Evolutionary conservation across 108 stramenopile genomes (phyloP), one percentile per base, ranked within the genome.

Genomic region (Bacterosira constricta): DNA sequence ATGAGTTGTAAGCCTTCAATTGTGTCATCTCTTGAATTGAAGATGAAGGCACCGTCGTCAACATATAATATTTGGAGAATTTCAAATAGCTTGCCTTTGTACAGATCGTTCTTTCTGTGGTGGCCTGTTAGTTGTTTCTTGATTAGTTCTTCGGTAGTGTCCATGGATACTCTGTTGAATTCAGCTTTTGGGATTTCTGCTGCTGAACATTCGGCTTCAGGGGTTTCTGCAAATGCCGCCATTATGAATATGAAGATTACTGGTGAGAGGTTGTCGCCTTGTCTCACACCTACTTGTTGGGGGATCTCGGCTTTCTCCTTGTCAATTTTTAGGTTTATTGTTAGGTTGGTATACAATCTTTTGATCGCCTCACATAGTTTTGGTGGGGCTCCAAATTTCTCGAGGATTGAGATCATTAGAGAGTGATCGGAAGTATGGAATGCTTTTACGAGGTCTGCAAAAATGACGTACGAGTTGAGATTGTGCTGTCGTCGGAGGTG

Each of bases 391-490:
- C 73, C 66, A 31, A 38, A 73, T 21, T 49, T 65, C 5, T 26
- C 64, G 5, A 73, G 45, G 36, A 73, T 15, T 23, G 38, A 3
- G 13, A 47, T n/a, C 32, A 74, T 32, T 2, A 74, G 47, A 13
- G 13, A 17, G 51, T 61, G 73, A 63, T 66, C 44, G 55, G 37
- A 45, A n/a, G 73, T 61, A 29, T 74, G 64, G 37, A 30, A 74
- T 23, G 73, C 73, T 47, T 74, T 74, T 36, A 74, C 73, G 10
- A 74, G 20, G 59, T 65, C 73, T 13, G 52, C 53, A 53, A 66
- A 74, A 2, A 53, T 23, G 10, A 71, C 59, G 31, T 23, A 71
- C 11, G 71, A 44, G 0, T 42, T 3, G 5, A 52, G 49, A 49
- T 50, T 52, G 27, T 71, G 71, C 20, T 71, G 59, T 9, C 27